Base-by-base conservation (phyloP, 2,329 filamentous ascomycete genomes). In the Hyphodiscus sp. region DNA sequence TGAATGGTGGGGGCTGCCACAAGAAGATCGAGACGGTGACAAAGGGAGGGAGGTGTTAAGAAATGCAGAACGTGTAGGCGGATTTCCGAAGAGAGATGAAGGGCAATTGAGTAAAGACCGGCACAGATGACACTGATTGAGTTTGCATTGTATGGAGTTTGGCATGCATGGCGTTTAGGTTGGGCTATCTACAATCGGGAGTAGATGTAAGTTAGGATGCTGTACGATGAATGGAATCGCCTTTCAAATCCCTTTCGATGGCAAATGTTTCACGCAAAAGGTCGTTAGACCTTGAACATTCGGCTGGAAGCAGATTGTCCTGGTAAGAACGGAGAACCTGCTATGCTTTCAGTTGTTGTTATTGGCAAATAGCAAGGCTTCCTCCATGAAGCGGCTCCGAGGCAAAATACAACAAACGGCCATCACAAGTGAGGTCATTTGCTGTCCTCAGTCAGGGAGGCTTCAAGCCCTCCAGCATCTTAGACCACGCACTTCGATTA, bases 1-100 rank as follows among this genome's bases (percentile, higher is more conserved):
- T 55, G 82, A 85, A 72, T 86, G 82, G 82, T 86, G 82, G 82
- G 81, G 81, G 4, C 64, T 86, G 60, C 80, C 80, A 11, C 74
- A 78, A 63, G 75, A 76, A 62, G 80, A 82, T 58, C 71, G 77
- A 58, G 78, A 81, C 67, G 74, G 79, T 65, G 76, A 80, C 68
- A 78, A 76, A 71, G 67, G 67, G 26, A 73, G 75, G 56, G 78
- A 80, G 67, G 72, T 81, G 65, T 73, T 80, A 69, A 76, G 73
- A 71, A 65, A 68, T 54, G 76, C 70, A 33, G 81, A 85, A 71
- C 71, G 79, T 58, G 70, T 85, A 38, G 81, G 79, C 8, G 81
- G 80, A 10, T 73, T 76, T 61, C 70, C 74, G 45, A 73, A 72
- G 60, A 68, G 67, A 65, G 68, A 72, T 59, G 65, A 67, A 11